Evolutionary conservation across 169 alveolate species (phyloP).

Genomic region (Plasmodium vivax): DNA sequence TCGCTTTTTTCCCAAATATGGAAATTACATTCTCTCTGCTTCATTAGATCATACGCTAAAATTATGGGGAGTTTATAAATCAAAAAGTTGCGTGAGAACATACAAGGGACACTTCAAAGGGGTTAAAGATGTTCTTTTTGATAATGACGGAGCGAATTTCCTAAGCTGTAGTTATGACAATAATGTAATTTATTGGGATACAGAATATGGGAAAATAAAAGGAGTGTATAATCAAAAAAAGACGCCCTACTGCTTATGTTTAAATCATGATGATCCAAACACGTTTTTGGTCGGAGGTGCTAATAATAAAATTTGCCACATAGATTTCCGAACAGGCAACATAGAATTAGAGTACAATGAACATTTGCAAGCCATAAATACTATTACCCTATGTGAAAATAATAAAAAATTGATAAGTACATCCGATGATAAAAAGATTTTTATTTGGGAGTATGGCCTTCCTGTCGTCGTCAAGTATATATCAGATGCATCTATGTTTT

Average conservation of each 20-base stretch:
- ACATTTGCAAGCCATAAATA: slow-evolving; percentile 95
- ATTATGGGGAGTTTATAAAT: slow-evolving; percentile 95
- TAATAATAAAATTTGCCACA: slow-evolving; percentile 92
- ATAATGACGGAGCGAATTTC: slow-evolving; percentile 92
- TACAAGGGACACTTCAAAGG: slow-evolving; percentile 97
- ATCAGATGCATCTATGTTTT: slow-evolving; percentile 96
- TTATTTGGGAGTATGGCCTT: slow-evolving; percentile 97
- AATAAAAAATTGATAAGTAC: slow-evolving; percentile 93
- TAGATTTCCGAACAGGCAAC: slow-evolving; percentile 92
- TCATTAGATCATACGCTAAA: slow-evolving; percentile 94
- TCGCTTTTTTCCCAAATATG: slow-evolving; percentile 94
- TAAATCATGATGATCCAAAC: slow-evolving; percentile 91
- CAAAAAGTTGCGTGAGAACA: slow-evolving; percentile 92
- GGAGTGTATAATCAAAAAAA: slow-evolving; percentile 90
- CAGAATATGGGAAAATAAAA: slow-evolving; percentile 96
- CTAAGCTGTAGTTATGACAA: slow-evolving; percentile 94
- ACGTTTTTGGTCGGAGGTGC: slow-evolving; percentile 95
- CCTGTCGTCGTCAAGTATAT: slow-evolving; percentile 96
- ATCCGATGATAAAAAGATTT: slow-evolving; percentile 96
- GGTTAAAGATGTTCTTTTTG: slow-evolving; percentile 94
- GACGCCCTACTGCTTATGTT: slow-evolving; percentile 94
- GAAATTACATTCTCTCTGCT: slow-evolving; percentile 94
- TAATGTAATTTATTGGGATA: slow-evolving; percentile 95
- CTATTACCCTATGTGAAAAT: slow-evolving; percentile 94
- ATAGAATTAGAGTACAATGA: slow-evolving; percentile 93